These are phyloP conservation scores for Microglena sp. DNA, from an alignment of 139 green algal genomes.

Conservation along the genomic window DNA sequence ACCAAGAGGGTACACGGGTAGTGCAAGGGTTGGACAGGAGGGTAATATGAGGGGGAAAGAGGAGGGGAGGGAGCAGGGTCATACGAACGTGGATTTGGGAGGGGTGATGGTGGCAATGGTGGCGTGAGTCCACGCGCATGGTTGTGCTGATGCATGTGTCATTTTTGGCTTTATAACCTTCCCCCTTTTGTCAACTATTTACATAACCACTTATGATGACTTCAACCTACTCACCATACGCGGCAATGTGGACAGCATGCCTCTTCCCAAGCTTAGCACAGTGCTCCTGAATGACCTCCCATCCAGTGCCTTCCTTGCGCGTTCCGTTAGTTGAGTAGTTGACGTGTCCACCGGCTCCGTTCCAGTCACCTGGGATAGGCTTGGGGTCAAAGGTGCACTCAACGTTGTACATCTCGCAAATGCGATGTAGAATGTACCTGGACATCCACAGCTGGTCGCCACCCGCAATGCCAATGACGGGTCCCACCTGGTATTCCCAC, in stretches of 20 bases:
- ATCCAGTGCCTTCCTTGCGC: slow-evolving; percentile 48
- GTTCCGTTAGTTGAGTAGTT: slow-evolving; percentile 95
- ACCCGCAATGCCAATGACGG: slow-evolving; percentile 75
- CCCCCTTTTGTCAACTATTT: no score
- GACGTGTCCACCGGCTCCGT: slow-evolving; percentile 89
- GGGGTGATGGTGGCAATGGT: no score
- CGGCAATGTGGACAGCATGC: slow-evolving; percentile 48
- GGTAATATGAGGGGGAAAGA: no score
- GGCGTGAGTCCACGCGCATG: no score
- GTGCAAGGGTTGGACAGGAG: no score
- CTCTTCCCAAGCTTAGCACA: slow-evolving; percentile 82
- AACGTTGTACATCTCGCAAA: slow-evolving; percentile 87
- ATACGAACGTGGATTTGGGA: no score
- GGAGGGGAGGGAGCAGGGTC: no score
- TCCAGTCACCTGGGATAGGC: slow-evolving; percentile 98
- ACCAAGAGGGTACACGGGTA: no score
- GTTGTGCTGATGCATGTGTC: no score
- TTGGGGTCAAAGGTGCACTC: slow-evolving; percentile 94
- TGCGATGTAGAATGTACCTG: slow-evolving; percentile 84
- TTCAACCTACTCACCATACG: slow-evolving; percentile 44
- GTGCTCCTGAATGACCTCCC: slow-evolving; percentile 72
- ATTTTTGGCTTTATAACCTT: no score
- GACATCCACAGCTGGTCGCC: slow-evolving; percentile 95
- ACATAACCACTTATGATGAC: no score
- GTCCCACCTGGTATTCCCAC: slow-evolving; percentile 94